phyloP scores from a whole-genome alignment of 2,329 filamentous ascomycete species.

The Tolypocladium capitatum region DNA sequence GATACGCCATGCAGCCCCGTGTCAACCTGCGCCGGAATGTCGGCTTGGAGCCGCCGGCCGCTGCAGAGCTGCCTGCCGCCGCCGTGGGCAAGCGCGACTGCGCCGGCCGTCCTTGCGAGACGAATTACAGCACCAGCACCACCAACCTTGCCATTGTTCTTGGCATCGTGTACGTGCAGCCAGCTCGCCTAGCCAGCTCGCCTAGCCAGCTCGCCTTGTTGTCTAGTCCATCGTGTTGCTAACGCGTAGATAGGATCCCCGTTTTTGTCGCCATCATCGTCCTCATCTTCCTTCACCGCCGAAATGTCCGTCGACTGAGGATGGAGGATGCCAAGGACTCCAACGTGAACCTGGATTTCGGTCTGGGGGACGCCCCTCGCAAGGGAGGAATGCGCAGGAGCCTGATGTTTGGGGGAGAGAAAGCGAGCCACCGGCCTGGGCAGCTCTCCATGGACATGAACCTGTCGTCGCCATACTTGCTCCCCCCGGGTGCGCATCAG shows the following conservation, averaged over 20 bases:
- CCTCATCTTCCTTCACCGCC: conserved; percentile 65
- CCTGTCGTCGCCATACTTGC: conserved; percentile 75
- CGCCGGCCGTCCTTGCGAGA: conserved; percentile 39
- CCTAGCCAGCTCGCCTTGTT: background rate
- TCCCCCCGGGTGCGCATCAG: conserved; percentile 67
- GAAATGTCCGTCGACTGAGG: conserved; percentile 57
- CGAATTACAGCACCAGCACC: conserved; percentile 38
- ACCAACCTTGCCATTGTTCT: conserved; percentile 54
- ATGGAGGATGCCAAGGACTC: conserved; percentile 75
- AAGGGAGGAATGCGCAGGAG: conserved; percentile 21
- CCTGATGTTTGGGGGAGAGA: conserved; percentile 38
- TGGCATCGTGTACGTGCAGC: conserved; percentile 51
- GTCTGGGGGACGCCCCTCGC: conserved; percentile 46
- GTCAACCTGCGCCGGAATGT: conserved; percentile 11
- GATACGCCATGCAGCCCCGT: conserved; percentile 13
- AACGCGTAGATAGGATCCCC: conserved; percentile 50
- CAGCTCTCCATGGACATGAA: conserved; percentile 63
- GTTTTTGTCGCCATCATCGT: conserved; percentile 52
- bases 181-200: background rate
- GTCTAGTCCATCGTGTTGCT: conserved; percentile 4
- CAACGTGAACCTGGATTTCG: conserved; percentile 87
- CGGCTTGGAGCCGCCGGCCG: conserved; percentile 3
- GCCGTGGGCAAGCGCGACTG: conserved; percentile 1
- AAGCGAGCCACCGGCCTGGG: conserved; percentile 30
- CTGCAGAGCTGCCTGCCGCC: background rate